Percentiles rank a stretch among this genome's conserved stretches.
Evolutionary conservation across 2,329 filamentous ascomycete species (phyloP).

Genomic region (Scortechinia acanthostroma): DNA sequence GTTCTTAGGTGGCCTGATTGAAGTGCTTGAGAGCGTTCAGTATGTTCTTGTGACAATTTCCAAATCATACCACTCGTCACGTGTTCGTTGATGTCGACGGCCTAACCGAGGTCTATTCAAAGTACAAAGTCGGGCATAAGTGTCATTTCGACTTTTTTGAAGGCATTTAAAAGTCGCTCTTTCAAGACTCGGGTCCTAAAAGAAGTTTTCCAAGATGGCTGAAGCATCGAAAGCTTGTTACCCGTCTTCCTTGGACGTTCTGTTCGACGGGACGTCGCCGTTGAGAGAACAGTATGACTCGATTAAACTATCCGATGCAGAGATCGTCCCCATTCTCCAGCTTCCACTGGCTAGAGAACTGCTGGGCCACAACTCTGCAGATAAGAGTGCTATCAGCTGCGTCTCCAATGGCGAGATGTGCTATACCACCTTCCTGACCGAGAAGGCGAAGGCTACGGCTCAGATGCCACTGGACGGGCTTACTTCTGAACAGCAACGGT

Average conservation of each 20-base stretch:
- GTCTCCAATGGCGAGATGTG: not conserved
- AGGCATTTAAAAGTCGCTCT: too few relatives aligned
- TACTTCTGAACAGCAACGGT: not conserved
- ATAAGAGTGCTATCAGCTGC: not conserved
- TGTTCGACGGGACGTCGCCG: not conserved
- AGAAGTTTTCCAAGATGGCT: not conserved
- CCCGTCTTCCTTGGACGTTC: not conserved
- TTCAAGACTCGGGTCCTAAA: too few relatives aligned
- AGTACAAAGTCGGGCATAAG: too few relatives aligned
- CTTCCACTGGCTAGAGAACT: not conserved
- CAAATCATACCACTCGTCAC: too few relatives aligned
- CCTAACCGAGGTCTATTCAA: too few relatives aligned
- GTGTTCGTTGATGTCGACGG: too few relatives aligned
- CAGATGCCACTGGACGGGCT: not conserved
- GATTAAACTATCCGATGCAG: not conserved
- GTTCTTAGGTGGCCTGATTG: too few relatives aligned
- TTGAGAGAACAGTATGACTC: not conserved
- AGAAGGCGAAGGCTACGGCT: not conserved
- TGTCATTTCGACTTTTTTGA: too few relatives aligned
- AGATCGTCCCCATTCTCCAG: not conserved
- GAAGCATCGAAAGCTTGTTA: not conserved
- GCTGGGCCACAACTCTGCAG: not conserved
- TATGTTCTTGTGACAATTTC: too few relatives aligned
- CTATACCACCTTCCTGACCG: not conserved
- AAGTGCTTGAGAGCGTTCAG: too few relatives aligned